phyloP scores from a whole-genome alignment of 176 grass and related monocot genomes.

The Themeda triandra region DNA sequence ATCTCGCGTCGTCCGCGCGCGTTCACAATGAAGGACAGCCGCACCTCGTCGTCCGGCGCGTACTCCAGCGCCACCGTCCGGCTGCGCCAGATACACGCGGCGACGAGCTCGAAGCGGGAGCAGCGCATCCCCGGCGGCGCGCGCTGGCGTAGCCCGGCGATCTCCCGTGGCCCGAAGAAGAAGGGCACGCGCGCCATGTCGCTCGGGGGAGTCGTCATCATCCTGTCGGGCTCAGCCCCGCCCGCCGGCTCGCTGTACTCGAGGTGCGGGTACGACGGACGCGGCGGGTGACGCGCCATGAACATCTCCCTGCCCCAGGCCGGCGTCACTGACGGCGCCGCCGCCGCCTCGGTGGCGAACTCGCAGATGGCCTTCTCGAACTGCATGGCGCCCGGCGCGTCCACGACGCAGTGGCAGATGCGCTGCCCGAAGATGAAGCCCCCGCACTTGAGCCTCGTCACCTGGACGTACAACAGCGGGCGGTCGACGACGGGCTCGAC shows the following conservation, averaged over 20 bases:
- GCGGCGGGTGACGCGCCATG: slow-evolving; percentile 26
- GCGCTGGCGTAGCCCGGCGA: slow-evolving; percentile 42
- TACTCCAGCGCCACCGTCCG: slow-evolving; percentile 50
- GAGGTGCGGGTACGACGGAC: slow-evolving; percentile 39
- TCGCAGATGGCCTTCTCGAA: slow-evolving; percentile 67
- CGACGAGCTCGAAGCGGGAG: slow-evolving; percentile 63
- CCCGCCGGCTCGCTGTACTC: slow-evolving; percentile 52
- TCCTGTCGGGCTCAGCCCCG: neutral
- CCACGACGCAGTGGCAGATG: slow-evolving; percentile 51
- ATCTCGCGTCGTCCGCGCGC: slow-evolving; percentile 39
- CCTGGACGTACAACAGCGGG: slow-evolving; percentile 60
- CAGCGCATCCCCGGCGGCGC: slow-evolving; percentile 32
- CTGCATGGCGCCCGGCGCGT: slow-evolving; percentile 64
- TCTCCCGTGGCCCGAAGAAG: slow-evolving; percentile 48
- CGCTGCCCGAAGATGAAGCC: slow-evolving; percentile 71
- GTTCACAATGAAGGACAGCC: slow-evolving; percentile 58
- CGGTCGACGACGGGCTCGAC: slow-evolving; percentile 39
- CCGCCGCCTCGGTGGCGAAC: slow-evolving; percentile 40
- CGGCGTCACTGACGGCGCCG: slow-evolving; percentile 37
- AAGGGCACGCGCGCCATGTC: slow-evolving; percentile 22
- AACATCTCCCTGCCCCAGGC: slow-evolving; percentile 62
- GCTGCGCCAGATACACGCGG: slow-evolving; percentile 62
- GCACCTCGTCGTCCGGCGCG: slow-evolving; percentile 48
- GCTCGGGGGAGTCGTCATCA: neutral
- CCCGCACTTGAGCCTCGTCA: slow-evolving; percentile 58